These are phyloP conservation scores for Aspergillus sclerotiicarbonarius DNA, from an alignment of 495 filamentous ascomycete genomes.

Conservation along the genomic window DNA sequence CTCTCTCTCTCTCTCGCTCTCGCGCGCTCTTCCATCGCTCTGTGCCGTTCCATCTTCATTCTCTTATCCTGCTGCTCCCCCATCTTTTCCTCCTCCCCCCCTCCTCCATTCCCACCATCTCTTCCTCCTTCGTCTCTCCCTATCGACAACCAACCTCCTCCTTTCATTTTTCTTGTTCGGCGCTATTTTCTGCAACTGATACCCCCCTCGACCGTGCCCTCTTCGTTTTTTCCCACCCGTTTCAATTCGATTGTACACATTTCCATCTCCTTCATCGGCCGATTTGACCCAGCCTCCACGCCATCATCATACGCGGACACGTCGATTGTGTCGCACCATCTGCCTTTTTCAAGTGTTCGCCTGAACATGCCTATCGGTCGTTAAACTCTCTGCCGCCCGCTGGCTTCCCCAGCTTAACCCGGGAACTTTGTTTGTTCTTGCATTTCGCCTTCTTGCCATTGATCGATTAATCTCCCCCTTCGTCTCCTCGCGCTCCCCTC, in stretches of 20 bases:
- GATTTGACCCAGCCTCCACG: background rate
- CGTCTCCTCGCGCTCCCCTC: background rate
- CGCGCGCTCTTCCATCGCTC: background rate
- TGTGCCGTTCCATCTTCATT: slow-evolving; percentile 11
- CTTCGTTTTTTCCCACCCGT: background rate
- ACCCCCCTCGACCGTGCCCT: background rate
- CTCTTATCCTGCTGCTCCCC: slow-evolving; percentile 4
- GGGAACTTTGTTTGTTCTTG: slow-evolving; percentile 10
- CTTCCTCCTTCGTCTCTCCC: slow-evolving; percentile 5
- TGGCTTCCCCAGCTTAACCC: slow-evolving; percentile 19
- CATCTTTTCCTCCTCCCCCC: slow-evolving; percentile 4
- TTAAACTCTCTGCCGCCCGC: slow-evolving; percentile 28
- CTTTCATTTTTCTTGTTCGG: slow-evolving; percentile 6
- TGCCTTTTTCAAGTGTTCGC: background rate
- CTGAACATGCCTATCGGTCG: slow-evolving; percentile 28
- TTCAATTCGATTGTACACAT: background rate
- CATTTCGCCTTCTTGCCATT: slow-evolving; percentile 10
- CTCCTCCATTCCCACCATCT: slow-evolving; percentile 9
- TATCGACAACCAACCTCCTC: slow-evolving; percentile 10
- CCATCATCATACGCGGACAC: background rate
- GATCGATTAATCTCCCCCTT: slow-evolving; percentile 13
- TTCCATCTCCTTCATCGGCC: background rate
- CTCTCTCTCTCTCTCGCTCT: slow-evolving; percentile 6
- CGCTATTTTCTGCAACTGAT: slow-evolving; percentile 1
- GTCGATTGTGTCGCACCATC: background rate